Evolutionary conservation across 495 filamentous ascomycete species (phyloP).

Genomic region (Rusavskia elegans): DNA sequence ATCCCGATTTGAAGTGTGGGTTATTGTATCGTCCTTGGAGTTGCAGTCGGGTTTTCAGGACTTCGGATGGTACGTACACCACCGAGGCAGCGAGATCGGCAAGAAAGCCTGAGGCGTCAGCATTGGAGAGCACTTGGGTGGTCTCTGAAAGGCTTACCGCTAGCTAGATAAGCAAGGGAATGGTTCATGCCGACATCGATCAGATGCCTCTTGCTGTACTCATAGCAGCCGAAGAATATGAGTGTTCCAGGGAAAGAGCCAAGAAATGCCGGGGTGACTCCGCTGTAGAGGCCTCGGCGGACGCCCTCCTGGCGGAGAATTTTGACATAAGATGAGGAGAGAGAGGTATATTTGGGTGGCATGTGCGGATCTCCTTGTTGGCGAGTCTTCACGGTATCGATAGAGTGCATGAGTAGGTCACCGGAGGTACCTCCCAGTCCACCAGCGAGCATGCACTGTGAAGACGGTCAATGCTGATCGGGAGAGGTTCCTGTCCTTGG

Average conservation of each 20-base stretch:
- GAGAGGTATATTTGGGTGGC: conserved; percentile 78
- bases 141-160: conserved; percentile 33
- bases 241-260: conserved; percentile 91
- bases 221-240: conserved; percentile 91
- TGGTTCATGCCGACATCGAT: conserved; percentile 66
- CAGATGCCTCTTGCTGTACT: conserved; percentile 83
- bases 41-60: conserved; percentile 88
- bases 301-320: conserved; percentile 90
- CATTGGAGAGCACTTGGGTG: neutral
- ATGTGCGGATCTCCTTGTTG: conserved; percentile 91
- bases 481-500: conserved; percentile 6
- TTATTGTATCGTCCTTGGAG: conserved; percentile 93
- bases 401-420: conserved; percentile 96
- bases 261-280: conserved; percentile 73
- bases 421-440: conserved; percentile 81
- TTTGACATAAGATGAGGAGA: conserved; percentile 75
- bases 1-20: conserved; percentile 78
- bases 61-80: conserved; percentile 91
- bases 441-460: conserved; percentile 84
- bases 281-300: conserved; percentile 76
- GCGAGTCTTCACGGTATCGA: conserved; percentile 97
- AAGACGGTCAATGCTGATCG: neutral
- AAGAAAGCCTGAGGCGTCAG: conserved; percentile 48
- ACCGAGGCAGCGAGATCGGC: conserved; percentile 84
- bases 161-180: conserved; percentile 67